Percentiles rank a stretch among this genome's conserved stretches.
Evolutionary conservation across 2,329 filamentous ascomycete species (phyloP).

Genomic region (Macrophomina tecta): DNA sequence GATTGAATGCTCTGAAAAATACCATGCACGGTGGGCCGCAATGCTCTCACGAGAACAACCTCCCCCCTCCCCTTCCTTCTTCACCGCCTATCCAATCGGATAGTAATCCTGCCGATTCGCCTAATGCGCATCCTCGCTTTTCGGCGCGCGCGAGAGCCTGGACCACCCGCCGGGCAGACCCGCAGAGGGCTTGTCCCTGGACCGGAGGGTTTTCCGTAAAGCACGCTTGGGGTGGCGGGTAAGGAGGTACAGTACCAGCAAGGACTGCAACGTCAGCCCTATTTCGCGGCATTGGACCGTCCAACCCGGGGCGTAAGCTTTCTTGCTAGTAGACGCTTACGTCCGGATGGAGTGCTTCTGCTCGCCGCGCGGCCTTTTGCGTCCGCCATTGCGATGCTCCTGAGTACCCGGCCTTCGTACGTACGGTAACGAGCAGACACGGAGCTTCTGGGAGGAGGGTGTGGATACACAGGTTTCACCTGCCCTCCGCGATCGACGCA

Average conservation of each 20-base stretch:
- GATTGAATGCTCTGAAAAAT: not conserved
- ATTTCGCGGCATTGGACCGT: no score
- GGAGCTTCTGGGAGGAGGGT: not conserved
- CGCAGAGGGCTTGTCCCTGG: not conserved
- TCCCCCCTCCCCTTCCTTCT: not conserved
- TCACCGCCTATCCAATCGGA: not conserved
- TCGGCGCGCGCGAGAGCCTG: not conserved
- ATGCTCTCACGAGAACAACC: not conserved
- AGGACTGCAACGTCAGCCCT: not conserved
- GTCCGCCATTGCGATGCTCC: no score
- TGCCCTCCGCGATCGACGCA: not conserved
- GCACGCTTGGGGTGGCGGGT: not conserved
- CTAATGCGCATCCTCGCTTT: not conserved
- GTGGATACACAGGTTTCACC: not conserved
- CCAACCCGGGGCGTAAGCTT: no score
- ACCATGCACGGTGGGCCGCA: not conserved
- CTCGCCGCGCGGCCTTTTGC: no score
- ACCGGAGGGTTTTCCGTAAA: conserved; percentile 1
- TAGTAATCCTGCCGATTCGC: not conserved
- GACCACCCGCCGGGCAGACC: not conserved
- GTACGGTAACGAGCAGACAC: not conserved
- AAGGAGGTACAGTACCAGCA: not conserved
- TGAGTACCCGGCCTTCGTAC: no score
- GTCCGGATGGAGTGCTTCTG: no score
- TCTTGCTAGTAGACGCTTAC: no score